Percentiles rank a stretch among this genome's conserved stretches.
Evolutionary conservation across 768 basidiomycete species (phyloP).

Genomic region (Xanthoconium stramineum): DNA sequence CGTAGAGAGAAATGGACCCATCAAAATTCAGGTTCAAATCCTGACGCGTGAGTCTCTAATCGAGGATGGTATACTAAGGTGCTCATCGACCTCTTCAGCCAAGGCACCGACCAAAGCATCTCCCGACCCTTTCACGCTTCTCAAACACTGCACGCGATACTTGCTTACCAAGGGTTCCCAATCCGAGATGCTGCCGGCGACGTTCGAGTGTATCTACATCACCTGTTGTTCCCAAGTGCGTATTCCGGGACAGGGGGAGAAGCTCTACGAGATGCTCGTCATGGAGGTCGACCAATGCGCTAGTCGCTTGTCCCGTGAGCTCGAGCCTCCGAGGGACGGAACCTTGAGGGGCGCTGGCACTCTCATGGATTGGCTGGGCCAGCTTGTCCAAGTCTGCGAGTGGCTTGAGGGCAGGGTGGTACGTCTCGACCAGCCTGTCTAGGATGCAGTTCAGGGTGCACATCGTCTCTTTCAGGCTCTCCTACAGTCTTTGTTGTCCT

Average conservation of each 20-base stretch:
- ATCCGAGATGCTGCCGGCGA: constrained; percentile 37
- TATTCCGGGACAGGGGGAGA: constrained; percentile 51
- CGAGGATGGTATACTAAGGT: neutral
- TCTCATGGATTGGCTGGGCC: constrained; percentile 52
- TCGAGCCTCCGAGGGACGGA: constrained; percentile 24
- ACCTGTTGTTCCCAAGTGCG: constrained; percentile 57
- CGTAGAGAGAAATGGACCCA: constrained; percentile 34
- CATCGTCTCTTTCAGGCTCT: constrained; percentile 40
- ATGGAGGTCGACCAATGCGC: constrained; percentile 60
- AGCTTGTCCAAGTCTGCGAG: constrained; percentile 52
- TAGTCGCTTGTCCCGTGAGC: constrained; percentile 35
- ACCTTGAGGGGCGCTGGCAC: neutral
- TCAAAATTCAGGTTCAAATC: constrained; percentile 47
- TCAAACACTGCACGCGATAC: constrained; percentile 37
- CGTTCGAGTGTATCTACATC: constrained; percentile 55
- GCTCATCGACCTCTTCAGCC: constrained; percentile 7
- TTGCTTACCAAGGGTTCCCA: constrained; percentile 38
- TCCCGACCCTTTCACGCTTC: constrained; percentile 25
- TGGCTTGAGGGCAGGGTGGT: constrained; percentile 70
- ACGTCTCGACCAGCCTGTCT: constrained; percentile 26
- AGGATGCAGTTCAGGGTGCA: neutral
- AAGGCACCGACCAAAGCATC: constrained; percentile 5
- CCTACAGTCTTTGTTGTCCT: constrained; percentile 61
- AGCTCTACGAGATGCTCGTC: constrained; percentile 55
- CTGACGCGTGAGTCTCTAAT: constrained; percentile 32